Evolutionary conservation across 805 yeast genomes (phyloP).

Genomic region (Lipomyces kockii): DNA sequence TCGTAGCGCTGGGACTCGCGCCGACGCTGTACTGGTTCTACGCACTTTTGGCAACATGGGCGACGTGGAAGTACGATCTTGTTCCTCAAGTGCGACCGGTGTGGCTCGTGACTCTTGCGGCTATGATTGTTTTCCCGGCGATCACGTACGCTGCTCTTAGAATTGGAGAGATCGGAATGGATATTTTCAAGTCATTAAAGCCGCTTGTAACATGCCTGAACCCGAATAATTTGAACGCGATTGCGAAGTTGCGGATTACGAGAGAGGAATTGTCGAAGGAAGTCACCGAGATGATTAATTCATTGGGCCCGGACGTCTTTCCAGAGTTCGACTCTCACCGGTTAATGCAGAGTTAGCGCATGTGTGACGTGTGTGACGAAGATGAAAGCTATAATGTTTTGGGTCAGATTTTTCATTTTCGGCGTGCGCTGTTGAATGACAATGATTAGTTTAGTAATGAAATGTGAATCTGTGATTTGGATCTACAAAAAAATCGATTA

Average conservation of each 20-base stretch:
- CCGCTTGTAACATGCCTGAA: slow-evolving; percentile 65
- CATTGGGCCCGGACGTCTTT: slow-evolving; percentile 80
- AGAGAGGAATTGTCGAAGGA: slow-evolving; percentile 68
- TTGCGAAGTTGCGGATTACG: slow-evolving; percentile 60
- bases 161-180: slow-evolving; percentile 93
- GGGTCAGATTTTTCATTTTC: not conserved
- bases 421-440: not conserved
- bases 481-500: not conserved
- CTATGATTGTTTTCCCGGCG: slow-evolving; percentile 66
- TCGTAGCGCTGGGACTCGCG: slow-evolving; percentile 85
- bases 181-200: slow-evolving; percentile 76
- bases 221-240: slow-evolving; percentile 45
- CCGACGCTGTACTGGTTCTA: slow-evolving; percentile 84
- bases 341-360: not conserved
- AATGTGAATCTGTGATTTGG: not conserved
- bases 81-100: slow-evolving; percentile 37
- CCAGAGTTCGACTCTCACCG: slow-evolving; percentile 69
- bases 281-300: slow-evolving; percentile 79
- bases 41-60: slow-evolving; percentile 55
- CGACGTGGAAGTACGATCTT: slow-evolving; percentile 44
- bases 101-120: slow-evolving; percentile 50
- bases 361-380: not conserved
- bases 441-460: not conserved
- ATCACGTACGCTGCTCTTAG: slow-evolving; percentile 90
- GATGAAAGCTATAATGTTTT: not conserved